Evolutionary conservation across 1,139 yeast genomes (phyloP).

Genomic region (Scheffersomyces cryptocercus): DNA sequence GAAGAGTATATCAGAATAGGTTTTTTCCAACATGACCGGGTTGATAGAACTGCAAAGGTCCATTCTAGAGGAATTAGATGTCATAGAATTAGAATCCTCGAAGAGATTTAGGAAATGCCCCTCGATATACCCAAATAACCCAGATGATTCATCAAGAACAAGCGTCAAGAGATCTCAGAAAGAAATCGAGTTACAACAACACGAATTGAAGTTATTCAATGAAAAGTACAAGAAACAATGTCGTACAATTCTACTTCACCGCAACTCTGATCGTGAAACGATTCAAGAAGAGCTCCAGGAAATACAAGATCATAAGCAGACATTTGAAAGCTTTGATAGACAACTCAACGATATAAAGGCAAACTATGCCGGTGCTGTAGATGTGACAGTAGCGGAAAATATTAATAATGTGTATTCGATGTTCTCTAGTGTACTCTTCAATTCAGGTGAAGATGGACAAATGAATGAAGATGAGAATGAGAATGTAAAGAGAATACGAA

Average conservation of each 20-base stretch:
- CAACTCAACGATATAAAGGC: conserved; percentile 33
- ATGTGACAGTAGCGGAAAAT: conserved; percentile 26
- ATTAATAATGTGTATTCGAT: conserved; percentile 34
- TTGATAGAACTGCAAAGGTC: conserved; percentile 39
- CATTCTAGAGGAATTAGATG: conserved; percentile 39
- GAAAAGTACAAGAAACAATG: conserved; percentile 47
- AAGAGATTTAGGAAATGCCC: conserved; percentile 36
- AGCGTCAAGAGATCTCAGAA: conserved; percentile 34
- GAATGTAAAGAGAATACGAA: conserved; percentile 4
- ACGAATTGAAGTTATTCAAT: conserved; percentile 61
- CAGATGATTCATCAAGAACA: background rate
- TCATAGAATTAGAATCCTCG: conserved; percentile 32
- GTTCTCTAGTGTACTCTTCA: conserved; percentile 30
- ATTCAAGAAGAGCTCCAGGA: conserved; percentile 22
- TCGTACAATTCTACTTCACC: conserved; percentile 20
- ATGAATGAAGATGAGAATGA: conserved; percentile 5
- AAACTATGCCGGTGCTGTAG: conserved; percentile 19
- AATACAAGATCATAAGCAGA: conserved; percentile 26
- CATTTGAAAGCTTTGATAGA: conserved; percentile 46
- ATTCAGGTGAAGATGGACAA: conserved; percentile 2
- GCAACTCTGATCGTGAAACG: conserved; percentile 14
- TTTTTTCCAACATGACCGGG: conserved; percentile 21
- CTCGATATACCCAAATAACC: conserved; percentile 2
- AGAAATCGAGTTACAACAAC: conserved; percentile 61
- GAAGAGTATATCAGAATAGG: too few relatives aligned